These are phyloP conservation scores for Psidium guajava DNA, from an alignment of 345 rosid species.

Conservation along the genomic window DNA sequence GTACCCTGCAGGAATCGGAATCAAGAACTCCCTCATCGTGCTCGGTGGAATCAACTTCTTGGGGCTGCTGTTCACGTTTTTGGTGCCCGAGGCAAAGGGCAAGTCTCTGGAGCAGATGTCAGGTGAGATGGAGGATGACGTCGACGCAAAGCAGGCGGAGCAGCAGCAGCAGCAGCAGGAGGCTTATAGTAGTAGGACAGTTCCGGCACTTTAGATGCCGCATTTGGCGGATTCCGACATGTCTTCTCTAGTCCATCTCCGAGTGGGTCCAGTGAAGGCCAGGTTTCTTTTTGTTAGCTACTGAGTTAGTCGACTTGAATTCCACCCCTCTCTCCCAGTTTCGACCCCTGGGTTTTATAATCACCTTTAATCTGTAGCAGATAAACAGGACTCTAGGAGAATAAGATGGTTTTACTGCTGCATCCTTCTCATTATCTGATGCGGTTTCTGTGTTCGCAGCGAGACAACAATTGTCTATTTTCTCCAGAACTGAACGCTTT, in stretches of 20 bases:
- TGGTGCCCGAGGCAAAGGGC: constrained; percentile 88
- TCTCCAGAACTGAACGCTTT: not conserved
- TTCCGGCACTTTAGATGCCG: not conserved
- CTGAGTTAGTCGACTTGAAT: not conserved
- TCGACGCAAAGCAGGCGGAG: not conserved
- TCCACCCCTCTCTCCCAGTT: not conserved
- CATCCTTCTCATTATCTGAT: not conserved
- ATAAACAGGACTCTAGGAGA: not conserved
- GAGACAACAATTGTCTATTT: not conserved
- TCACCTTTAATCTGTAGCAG: not conserved
- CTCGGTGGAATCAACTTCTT: constrained; percentile 52
- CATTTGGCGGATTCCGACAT: not conserved
- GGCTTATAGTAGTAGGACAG: constrained; percentile 11
- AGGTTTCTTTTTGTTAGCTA: not conserved
- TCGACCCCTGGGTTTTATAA: not conserved
- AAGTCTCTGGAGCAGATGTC: constrained; percentile 77
- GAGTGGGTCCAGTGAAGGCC: not conserved
- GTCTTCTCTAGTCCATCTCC: not conserved
- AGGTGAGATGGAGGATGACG: constrained; percentile 43
- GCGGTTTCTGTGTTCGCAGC: not conserved
- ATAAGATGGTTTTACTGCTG: not conserved
- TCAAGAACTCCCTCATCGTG: constrained; percentile 55
- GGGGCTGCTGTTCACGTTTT: constrained; percentile 59
- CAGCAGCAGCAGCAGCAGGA: not conserved
- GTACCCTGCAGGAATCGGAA: constrained; percentile 82